Evolutionary conservation across 78 protist genomes (phyloP), one percentile per base, ranked within the genome.

Genomic region (Cavenderia fasciculata): DNA sequence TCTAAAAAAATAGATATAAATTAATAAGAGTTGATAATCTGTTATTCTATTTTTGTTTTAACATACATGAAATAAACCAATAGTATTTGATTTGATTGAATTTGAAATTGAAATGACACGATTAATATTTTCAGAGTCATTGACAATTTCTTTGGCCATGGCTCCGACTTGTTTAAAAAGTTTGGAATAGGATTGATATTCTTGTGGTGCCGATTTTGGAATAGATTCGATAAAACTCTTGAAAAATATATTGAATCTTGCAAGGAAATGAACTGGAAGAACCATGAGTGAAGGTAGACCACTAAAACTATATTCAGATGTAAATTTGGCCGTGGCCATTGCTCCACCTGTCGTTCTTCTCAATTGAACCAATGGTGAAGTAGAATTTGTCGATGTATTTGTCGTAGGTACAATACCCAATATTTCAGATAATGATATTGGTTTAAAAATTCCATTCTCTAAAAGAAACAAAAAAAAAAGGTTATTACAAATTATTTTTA

Each of bases 41-140:
- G 6, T 34, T 29, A 31, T 18, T 18, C 7, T 10, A 14, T 61
- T 4, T 33, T 2, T 16, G 7, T 36, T 27, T 63, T 7, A 4
- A 74, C 59, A 33, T 47, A 78, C 87, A 68, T 82, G 65, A 82
- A 68, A 82, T 56, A 68, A 62, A 40, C 89, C 89, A 68, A 82
- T 68, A 4, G 77, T 82, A 51, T 59, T 61, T 25, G 89, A 65
- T 56, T 68, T 82, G 43, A 82, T 82, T 14, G 89, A 82, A 29
- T 82, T 82, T 51, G 89, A 82, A 54, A 82, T 82, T 25, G 89
- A 82, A 23, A 82, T 82, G 3, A 82, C 89, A 33, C 68, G 65
- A 49, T 82, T 82, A 2, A 82, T 82, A 23, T 68, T 82, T 23
- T 38, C 34, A 16, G 89, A 61, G 25, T 68, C 89, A 38, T 19